Percentiles rank a stretch among this genome's conserved stretches.
Evolutionary conservation across 495 filamentous ascomycete genomes (phyloP).

Genomic region (Ramalina peruviana): DNA sequence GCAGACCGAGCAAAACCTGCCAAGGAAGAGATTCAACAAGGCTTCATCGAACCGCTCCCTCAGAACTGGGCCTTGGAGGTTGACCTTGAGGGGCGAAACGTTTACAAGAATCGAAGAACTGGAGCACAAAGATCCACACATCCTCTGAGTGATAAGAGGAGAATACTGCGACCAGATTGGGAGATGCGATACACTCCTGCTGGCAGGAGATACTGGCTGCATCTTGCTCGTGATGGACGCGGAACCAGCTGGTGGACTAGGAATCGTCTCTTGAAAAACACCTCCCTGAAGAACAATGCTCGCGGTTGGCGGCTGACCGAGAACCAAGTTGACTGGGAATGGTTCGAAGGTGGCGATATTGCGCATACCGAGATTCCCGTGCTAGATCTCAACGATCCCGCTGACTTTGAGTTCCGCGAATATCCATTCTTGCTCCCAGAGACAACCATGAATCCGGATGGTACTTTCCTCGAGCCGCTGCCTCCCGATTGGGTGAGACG

Average conservation of each 20-base stretch:
- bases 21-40: background rate
- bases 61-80: background rate
- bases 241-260: constrained; percentile 8
- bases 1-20: background rate
- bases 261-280: constrained; percentile 7
- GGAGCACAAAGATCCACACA: constrained; percentile 2
- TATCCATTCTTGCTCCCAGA: constrained; percentile 5
- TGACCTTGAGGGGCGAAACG: background rate
- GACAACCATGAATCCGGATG: background rate
- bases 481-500: constrained; percentile 4
- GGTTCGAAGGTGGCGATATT: constrained; percentile 7
- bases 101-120: constrained; percentile 1
- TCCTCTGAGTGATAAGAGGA: constrained; percentile 2
- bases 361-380: constrained; percentile 7
- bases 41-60: constrained; percentile 6
- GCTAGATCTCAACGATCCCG: constrained; percentile 7
- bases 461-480: constrained; percentile 3
- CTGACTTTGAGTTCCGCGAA: constrained; percentile 6
- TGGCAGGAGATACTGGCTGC: constrained; percentile 3
- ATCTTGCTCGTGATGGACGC: constrained; percentile 3
- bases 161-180: constrained; percentile 4
- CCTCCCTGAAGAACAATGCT: constrained; percentile 8
- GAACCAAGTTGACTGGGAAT: constrained; percentile 3
- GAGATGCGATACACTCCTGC: constrained; percentile 8
- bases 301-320: constrained; percentile 4